Base-by-base conservation (phyloP, 2,329 filamentous ascomycete species). In the Periconia sp. region DNA sequence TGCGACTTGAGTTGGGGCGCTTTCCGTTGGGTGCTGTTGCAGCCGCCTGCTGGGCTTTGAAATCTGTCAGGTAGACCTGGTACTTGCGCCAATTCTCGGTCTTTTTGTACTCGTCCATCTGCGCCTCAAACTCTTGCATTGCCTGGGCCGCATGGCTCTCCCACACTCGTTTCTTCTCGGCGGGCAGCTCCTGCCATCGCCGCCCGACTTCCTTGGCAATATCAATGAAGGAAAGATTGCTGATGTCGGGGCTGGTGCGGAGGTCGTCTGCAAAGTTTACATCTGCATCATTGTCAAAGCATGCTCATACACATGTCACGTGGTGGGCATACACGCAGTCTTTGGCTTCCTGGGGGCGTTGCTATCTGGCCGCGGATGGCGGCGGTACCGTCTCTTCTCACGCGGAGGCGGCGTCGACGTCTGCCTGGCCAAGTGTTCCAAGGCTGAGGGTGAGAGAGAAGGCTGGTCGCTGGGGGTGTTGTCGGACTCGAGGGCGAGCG, bases 191-290 rank as follows among this genome's bases (percentile, higher is more conserved):
- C 45, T 70, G 68, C 69, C 69, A 72, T 56, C 59, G 52, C 31
- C 64, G 52, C 5, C 69, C 69, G 3, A 72, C 69, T 36, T 68
- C 65, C 39, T 59, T 57, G 26, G 69, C 68, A 44, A 72, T 71
- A 36, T 69, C 59, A 4, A 71, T 65, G 47, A 72, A 72, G 11
- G 66, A 67, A 8, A 70, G 56, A 12, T 59, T 48, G 46, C 56
- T 63, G 40, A 72, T 57, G 16, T 57, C 56, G 13, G 66, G 68
- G 25, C 70, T 57, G 9, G 59, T 63, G 13, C 69, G 68, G 16
- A 70, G 62, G 31, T 69, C 50, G 36, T 72, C 69, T 33, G 69
- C 67, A 53, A 72, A 72, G 36, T 71, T 71, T n/a, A 72, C 69
- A 47, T 72, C 66, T 69, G 26, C 7, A 19, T 21, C 17, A 16